Percentiles rank a stretch among this genome's conserved stretches.
Conservation (phyloP, 306 rosid species). For the Ziziphus jujuba region DNA sequence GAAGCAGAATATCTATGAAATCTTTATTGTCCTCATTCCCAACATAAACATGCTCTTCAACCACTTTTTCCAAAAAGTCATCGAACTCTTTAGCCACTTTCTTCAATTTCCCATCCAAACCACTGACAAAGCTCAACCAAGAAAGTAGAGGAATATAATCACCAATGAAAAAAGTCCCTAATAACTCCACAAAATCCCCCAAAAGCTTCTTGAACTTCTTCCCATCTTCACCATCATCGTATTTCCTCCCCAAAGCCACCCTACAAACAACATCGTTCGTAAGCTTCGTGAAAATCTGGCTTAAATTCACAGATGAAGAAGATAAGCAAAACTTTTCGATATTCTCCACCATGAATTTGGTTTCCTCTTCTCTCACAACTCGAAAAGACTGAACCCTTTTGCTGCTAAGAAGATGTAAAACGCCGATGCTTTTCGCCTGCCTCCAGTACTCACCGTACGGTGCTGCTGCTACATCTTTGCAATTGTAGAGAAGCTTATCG, state of each 20-base stretch:
- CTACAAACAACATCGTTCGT: slow-evolving; percentile 13
- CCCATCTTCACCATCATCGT: slow-evolving; percentile 3
- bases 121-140: slow-evolving; percentile 17
- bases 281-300: not conserved
- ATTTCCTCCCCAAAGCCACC: slow-evolving; percentile 22
- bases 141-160: slow-evolving; percentile 16
- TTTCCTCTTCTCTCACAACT: slow-evolving; percentile 12
- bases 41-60: slow-evolving; percentile 1
- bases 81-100: slow-evolving; percentile 21
- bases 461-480: slow-evolving; percentile 38
- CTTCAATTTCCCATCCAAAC: slow-evolving; percentile 9
- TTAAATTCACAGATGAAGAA: slow-evolving; percentile 1
- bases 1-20: slow-evolving; percentile 5
- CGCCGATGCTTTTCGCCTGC: slow-evolving; percentile 33
- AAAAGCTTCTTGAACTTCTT: slow-evolving; percentile 11
- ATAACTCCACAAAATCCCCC: slow-evolving; percentile 8
- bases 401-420: slow-evolving; percentile 13
- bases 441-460: slow-evolving; percentile 56
- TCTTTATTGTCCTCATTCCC: not conserved
- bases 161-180: slow-evolving; percentile 17
- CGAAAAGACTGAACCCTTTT: slow-evolving; percentile 15
- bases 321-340: not conserved
- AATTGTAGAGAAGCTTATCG: slow-evolving; percentile 37
- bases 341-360: slow-evolving; percentile 5
- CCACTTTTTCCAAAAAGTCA: slow-evolving; percentile 13